Evolutionary conservation across 1,284 basidiomycete species (phyloP), one percentile per base, ranked within the genome.

Genomic region (Cystodermella granulosa): DNA sequence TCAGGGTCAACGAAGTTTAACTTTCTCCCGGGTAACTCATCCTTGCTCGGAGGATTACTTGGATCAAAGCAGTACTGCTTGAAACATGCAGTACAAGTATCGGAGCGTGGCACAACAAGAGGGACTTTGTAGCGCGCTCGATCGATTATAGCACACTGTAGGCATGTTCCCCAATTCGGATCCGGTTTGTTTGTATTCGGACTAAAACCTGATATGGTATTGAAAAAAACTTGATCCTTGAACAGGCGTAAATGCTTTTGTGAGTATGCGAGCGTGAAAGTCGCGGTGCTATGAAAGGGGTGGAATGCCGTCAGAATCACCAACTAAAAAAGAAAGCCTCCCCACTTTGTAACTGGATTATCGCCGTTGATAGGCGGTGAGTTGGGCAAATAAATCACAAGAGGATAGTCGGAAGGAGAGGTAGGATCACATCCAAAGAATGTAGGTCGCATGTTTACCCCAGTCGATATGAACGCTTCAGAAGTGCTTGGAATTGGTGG

Each of bases 361-460:
- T 68, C 69, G 5, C 82, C 81, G 48, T 72, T 73, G 24, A 80
- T 55, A 2, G 82, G 82, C 6, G 81, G 81, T 20, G 78, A 68
- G 55, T 83, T 84, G 4, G 82, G 82, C n/a, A 84, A 63, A 48
- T 80, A 81, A 15, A 83, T 72, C 18, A 83, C 56, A 23, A 84
- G 53, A 1, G 81, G 81, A 50, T 69, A 81, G 48, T 77, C 75
- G 2, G 77, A 65, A 13, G 77, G 72, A 11, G 35, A 65, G 45
- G 70, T 60, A 11, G 80, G 79, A 55, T 81, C 65, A 57, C 86
- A 89, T 1, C 87, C 87, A 63, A 88, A 90, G 63, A 90, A 88
- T 0, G 83, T 83, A 5, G 86, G 78, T 16, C 86, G 75, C 34
- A 72, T 71, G 60, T 83, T 84, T 8, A 84, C 70, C 14, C 87